These are phyloP conservation scores for Prillingera fragicola DNA, from an alignment of 1,284 basidiomycete species.

Conservation along the genomic window DNA sequence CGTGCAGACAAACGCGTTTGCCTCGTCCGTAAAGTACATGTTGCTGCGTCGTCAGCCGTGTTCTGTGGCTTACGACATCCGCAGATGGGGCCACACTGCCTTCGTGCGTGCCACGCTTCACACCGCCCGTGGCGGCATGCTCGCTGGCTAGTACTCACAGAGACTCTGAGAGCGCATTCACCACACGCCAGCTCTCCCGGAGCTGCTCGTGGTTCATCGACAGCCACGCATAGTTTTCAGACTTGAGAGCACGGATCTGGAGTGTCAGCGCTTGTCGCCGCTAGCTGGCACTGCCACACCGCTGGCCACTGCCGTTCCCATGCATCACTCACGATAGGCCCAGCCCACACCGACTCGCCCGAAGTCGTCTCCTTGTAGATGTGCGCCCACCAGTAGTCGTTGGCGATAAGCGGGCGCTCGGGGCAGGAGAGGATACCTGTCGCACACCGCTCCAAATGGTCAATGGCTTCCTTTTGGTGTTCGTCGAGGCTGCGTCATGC, in stretches of 20 bases:
- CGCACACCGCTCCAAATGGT: slow-evolving; percentile 27
- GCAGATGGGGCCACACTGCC: too few relatives aligned
- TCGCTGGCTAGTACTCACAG: slow-evolving; percentile 2
- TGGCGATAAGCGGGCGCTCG: slow-evolving; percentile 31
- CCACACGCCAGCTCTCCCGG: slow-evolving; percentile 2
- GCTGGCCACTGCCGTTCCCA: not conserved
- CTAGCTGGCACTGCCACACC: too few relatives aligned
- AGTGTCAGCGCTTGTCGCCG: too few relatives aligned
- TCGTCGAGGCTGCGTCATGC: too few relatives aligned
- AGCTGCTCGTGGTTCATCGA: not conserved
- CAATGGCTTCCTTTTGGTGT: slow-evolving; percentile 11
- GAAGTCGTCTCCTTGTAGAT: slow-evolving; percentile 14
- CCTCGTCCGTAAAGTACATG: slow-evolving; percentile 12
- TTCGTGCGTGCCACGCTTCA: too few relatives aligned
- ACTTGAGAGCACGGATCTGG: too few relatives aligned
- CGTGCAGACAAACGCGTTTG: slow-evolving; percentile 30
- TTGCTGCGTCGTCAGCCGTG: too few relatives aligned
- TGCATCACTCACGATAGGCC: slow-evolving; percentile 17
- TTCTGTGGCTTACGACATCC: too few relatives aligned
- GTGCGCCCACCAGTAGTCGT: slow-evolving; percentile 34
- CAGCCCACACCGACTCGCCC: slow-evolving; percentile 36
- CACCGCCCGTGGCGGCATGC: too few relatives aligned
- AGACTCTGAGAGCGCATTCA: not conserved
- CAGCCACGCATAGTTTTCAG: not conserved
- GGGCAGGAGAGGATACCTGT: slow-evolving; percentile 24